Base-by-base conservation (phyloP, 352 stramenopile genomes). In the Globisporangium lucens region DNA sequence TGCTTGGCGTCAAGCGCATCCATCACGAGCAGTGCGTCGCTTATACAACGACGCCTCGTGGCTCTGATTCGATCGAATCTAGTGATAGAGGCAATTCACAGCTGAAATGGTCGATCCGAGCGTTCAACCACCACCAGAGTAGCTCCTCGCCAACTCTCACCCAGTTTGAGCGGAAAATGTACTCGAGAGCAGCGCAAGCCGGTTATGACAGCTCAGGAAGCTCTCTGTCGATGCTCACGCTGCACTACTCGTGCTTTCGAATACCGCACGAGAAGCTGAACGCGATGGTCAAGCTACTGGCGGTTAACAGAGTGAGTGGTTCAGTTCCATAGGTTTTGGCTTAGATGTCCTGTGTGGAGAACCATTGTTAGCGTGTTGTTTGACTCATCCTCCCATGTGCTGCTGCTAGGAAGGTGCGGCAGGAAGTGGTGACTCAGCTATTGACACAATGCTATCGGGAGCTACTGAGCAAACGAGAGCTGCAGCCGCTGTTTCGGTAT, bases 11-110 rank as follows among this genome's bases (percentile, higher is more conserved):
- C 12, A 70, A 66, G 17, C 71, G 63, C 27, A 35, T 22, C 4
- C 74, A 88, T 43, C 75, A 77, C 22, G 65, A 81, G 22, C 41
- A 56, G 33, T 77, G 71, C 46, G 62, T 82, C 7, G 78, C 74
- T 3, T 46, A 73, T 12, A 57, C 69, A 2, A 78, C 69, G 6
- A 82, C 78, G 9, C 38, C 38, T 1, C 43, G 29, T 63, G 30
- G 33, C 35, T 46, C 6, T 13, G 47, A 6, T 7, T 22, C n/a
- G 15, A 29, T 27, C 0, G 10, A 22, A 9, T 1, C 68, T 9
- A 4, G 20, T 60, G 22, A 6, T 1, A 24, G 6, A n/a, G 30
- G 4, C 15, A n/a, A 46, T 7, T 20, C 9, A 9, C 33, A 27
- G 22, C 27, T 52, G 0, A 63, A 64, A 30, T 78, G 69, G 62